Base-by-base conservation (phyloP, 2,329 filamentous ascomycete genomes). In the Zymoseptoria pseudotritici region DNA sequence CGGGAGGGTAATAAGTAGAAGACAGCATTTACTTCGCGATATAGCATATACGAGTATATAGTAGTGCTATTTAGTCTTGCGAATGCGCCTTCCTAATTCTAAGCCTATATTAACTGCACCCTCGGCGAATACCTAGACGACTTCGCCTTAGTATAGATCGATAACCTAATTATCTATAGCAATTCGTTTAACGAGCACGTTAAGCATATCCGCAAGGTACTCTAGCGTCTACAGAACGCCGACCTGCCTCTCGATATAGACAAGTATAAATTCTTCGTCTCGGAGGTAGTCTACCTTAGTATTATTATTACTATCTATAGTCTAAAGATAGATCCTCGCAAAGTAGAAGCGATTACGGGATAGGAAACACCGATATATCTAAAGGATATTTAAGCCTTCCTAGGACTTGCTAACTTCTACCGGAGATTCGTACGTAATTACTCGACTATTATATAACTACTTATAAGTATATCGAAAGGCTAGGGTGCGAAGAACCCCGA, bases 131-230 rank as follows among this genome's bases (percentile, higher is more conserved):
- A 64, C 53, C 55, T 74, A 49, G 61, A 73, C 60, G 58, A 56
- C 2, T 64, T 61, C 17, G 56, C 62, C 8, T 49, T 64, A 2
- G 59, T 58, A n/a, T 72, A 70, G 55, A 7, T 73, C 6, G 57
- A 72, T 56, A 55, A 72, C 53, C 66, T 70, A 19, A 54, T 70
- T 13, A 65, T 74, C 11, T 75, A 67, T 61, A 66, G 54, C 21
- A 62, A 71, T 53, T 63, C 19, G 6, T 10, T 57, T 8, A 59
- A 70, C 53, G 50, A 73, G 60, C 57, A 74, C 62, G 50, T 57
- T 2, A 42, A 66, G 46, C 53, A 72, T 54, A 60, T 72, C 19
- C 22, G 62, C 50, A n/a, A 63, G 54, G 64, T 75, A n/a, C 54
- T 70, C 17, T 29, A 67, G 13, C 61, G 66, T 13, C 63, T 72